Evolutionary conservation across 139 green algal genomes (phyloP).

Genomic region (Picochlorum sp.): DNA sequence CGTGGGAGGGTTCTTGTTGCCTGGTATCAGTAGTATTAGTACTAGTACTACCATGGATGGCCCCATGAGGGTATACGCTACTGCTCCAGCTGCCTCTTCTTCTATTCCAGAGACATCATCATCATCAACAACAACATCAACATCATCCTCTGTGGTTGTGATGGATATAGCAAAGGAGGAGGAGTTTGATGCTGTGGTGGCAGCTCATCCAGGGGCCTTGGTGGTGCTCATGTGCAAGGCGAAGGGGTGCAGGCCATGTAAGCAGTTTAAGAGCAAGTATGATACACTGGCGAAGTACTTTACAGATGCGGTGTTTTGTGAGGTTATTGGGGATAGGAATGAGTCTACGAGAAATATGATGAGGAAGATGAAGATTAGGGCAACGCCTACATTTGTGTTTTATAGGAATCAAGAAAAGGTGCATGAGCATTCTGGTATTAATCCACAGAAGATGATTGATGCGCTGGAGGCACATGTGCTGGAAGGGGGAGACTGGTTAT

Average conservation of each 20-base stretch:
- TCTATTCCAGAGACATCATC: too few relatives aligned
- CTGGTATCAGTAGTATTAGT: too few relatives aligned
- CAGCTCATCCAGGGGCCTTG: slow-evolving; percentile 30
- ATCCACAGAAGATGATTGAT: slow-evolving; percentile 42
- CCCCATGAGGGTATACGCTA: too few relatives aligned
- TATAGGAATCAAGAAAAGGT: slow-evolving; percentile 38
- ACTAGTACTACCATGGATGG: too few relatives aligned
- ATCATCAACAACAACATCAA: too few relatives aligned
- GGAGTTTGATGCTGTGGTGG: slow-evolving; percentile 43
- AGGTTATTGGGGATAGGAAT: slow-evolving; percentile 54
- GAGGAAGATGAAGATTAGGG: slow-evolving; percentile 29
- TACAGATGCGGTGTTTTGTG: slow-evolving; percentile 36
- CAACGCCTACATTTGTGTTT: slow-evolving; percentile 62
- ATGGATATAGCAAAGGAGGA: slow-evolving; percentile 28
- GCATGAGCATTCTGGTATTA: slow-evolving; percentile 38
- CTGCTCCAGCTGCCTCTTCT: too few relatives aligned
- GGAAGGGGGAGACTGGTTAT: slow-evolving; percentile 6
- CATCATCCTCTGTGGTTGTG: neutral
- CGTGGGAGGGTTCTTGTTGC: too few relatives aligned
- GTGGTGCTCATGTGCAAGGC: slow-evolving; percentile 69
- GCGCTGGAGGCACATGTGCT: slow-evolving; percentile 8
- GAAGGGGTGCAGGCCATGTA: slow-evolving; percentile 58
- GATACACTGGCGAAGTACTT: slow-evolving; percentile 25
- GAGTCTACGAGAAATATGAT: slow-evolving; percentile 50
- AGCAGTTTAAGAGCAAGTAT: slow-evolving; percentile 46